Percentiles rank a stretch among this genome's conserved stretches.
Evolutionary conservation across 2,329 filamentous ascomycete genomes (phyloP).

Genomic region (Magnaporthiopsis poae): DNA sequence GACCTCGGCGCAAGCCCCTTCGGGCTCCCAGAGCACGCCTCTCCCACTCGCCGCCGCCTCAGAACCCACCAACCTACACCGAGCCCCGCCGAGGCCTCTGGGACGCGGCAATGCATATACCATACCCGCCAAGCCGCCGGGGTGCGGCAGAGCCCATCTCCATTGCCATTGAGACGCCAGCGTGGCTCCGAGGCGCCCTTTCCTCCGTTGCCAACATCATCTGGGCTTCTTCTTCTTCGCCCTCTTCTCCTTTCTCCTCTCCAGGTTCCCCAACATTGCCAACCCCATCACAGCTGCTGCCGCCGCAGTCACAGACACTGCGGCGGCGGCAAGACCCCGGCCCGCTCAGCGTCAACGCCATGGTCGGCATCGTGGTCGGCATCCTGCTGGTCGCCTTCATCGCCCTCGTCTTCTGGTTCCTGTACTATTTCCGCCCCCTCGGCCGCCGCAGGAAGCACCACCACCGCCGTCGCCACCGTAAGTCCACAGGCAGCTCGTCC

Average conservation of each 20-base stretch:
- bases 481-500: constrained; percentile 14
- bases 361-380: constrained; percentile 31
- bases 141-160: background rate
- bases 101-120: constrained; percentile 9
- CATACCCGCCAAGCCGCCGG: constrained; percentile 5
- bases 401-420: constrained; percentile 25
- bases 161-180: background rate
- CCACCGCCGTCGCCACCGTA: constrained; percentile 17
- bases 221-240: background rate
- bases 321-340: constrained; percentile 13
- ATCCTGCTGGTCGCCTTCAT: constrained; percentile 32
- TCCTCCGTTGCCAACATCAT: background rate
- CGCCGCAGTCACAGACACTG: background rate
- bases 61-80: background rate
- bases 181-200: background rate
- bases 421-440: constrained; percentile 31
- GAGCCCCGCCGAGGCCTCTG: background rate
- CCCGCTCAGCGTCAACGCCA: constrained; percentile 27
- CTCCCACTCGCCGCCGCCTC: background rate
- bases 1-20: background rate
- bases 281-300: background rate
- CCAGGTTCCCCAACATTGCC: background rate
- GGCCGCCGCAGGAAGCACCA: constrained; percentile 21
- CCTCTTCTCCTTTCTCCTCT: background rate
- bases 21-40: background rate